phyloP scores from a whole-genome alignment of 225 moss, liverwort and hornwort genomes.

The Takakia lepidozioides region DNA sequence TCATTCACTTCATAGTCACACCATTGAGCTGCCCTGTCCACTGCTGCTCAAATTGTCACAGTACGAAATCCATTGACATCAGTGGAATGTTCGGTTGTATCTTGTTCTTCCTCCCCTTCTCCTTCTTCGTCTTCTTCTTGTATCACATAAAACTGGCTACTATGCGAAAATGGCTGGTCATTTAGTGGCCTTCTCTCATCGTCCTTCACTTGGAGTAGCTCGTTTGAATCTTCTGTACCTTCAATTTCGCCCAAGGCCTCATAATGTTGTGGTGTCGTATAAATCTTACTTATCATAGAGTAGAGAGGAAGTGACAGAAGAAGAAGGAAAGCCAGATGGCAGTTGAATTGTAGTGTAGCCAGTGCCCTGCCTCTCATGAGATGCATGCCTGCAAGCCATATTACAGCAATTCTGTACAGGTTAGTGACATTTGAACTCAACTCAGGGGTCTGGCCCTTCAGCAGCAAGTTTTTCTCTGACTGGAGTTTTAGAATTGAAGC shows the following conservation, averaged over 20 bases:
- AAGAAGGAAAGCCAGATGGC: constrained; percentile 77
- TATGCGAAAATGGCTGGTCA: constrained; percentile 40
- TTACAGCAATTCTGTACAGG: too few species aligned
- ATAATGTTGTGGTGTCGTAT: constrained; percentile 50
- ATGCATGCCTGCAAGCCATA: constrained; percentile 52
- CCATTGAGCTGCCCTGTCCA: too few species aligned
- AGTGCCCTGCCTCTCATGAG: constrained; percentile 75
- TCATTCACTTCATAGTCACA: too few species aligned
- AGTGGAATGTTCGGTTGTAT: constrained; percentile 20
- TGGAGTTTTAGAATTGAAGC: too few species aligned
- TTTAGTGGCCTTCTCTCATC: too few species aligned
- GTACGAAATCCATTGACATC: constrained; percentile 74
- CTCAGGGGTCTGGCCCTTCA: too few species aligned
- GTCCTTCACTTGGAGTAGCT: constrained; percentile 32
- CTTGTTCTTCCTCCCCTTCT: constrained; percentile 19
- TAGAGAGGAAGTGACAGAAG: constrained; percentile 53
- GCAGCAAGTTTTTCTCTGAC: too few species aligned
- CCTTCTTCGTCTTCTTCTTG: constrained; percentile 81
- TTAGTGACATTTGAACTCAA: too few species aligned
- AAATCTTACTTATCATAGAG: constrained; percentile 41
- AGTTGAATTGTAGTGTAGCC: constrained; percentile 95
- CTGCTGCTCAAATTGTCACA: too few species aligned
- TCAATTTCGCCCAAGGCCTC: constrained; percentile 54
- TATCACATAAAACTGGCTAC: constrained; percentile 57
- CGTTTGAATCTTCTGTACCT: constrained; percentile 34